A percentile compares a stretch with the other conserved stretches of the same genome.
Evolutionary conservation across 129 eudicot genomes (phyloP).

Genomic region (Solidago caesia): DNA sequence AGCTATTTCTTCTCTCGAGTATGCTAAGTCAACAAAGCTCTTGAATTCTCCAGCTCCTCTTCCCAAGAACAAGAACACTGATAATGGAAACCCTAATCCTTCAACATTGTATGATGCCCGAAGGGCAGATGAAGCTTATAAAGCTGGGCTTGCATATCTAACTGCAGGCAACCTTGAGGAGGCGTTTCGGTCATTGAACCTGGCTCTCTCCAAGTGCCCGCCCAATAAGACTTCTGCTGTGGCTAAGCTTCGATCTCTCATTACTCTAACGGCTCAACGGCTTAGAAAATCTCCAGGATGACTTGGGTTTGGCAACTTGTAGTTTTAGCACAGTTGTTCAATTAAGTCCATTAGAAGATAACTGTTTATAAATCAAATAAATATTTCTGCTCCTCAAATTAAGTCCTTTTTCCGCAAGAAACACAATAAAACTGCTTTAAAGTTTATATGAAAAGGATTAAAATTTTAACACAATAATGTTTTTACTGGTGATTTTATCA

Average conservation of each 20-base stretch:
- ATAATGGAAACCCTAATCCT: slow-evolving; percentile 29
- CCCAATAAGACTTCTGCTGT: slow-evolving; percentile 58
- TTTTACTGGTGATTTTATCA: background rate
- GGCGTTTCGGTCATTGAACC: slow-evolving; percentile 52
- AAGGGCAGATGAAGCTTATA: slow-evolving; percentile 74
- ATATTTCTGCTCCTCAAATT: background rate
- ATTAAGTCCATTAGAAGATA: background rate
- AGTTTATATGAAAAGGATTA: background rate
- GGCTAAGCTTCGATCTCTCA: slow-evolving; percentile 68
- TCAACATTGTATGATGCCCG: slow-evolving; percentile 45
- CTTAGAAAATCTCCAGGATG: slow-evolving; percentile 41
- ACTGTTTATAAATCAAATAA: background rate
- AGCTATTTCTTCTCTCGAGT: slow-evolving; percentile 70
- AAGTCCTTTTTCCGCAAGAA: background rate
- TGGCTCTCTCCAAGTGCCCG: slow-evolving; percentile 81
- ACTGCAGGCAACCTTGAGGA: slow-evolving; percentile 69
- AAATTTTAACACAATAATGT: background rate
- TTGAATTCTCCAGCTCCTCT: slow-evolving; percentile 30
- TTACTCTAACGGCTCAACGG: slow-evolving; percentile 58
- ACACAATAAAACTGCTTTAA: background rate
- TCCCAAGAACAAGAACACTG: slow-evolving; percentile 23
- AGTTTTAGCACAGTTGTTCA: slow-evolving; percentile 2
- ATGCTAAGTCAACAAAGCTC: slow-evolving; percentile 48
- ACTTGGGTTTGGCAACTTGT: slow-evolving; percentile 20
- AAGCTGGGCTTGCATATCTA: slow-evolving; percentile 56